phyloP scores from a whole-genome alignment of 768 basidiomycete genomes.

The Russula emetica region DNA sequence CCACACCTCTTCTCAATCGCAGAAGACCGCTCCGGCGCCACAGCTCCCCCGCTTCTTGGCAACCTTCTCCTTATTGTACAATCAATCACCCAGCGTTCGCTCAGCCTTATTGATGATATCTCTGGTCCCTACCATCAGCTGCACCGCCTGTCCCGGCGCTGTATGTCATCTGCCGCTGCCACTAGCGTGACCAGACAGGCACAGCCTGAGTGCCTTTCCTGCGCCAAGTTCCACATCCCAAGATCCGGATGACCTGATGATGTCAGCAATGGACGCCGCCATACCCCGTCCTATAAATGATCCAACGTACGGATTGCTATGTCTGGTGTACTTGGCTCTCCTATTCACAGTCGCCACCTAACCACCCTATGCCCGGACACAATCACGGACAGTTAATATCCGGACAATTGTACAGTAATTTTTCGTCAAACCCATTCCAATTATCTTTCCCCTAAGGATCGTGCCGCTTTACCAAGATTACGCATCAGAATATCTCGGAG shows the following conservation, averaged over 20 bases:
- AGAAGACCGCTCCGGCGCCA: too few relatives aligned
- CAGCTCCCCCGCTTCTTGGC: neutral
- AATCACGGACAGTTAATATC: neutral
- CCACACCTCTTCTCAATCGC: too few relatives aligned
- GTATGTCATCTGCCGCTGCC: slow-evolving; percentile 1
- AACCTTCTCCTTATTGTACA: neutral
- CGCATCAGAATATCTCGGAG: neutral
- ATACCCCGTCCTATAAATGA: neutral
- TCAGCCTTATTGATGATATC: too few relatives aligned
- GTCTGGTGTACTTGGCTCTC: neutral
- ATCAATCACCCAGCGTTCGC: neutral
- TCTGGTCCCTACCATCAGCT: slow-evolving; percentile 5
- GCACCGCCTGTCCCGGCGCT: slow-evolving; percentile 4
- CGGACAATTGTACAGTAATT: neutral
- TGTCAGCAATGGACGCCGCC: neutral
- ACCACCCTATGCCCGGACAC: neutral
- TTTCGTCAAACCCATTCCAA: neutral
- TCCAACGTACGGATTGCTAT: neutral
- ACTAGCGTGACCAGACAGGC: slow-evolving; percentile 4
- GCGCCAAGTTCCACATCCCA: too few relatives aligned
- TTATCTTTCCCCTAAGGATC: neutral
- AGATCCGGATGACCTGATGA: neutral
- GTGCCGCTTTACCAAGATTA: neutral
- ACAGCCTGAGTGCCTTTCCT: too few relatives aligned
- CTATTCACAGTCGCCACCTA: neutral